Conservation (phyloP, 2,329 filamentous ascomycete genomes). For the Penicillium sp. region DNA sequence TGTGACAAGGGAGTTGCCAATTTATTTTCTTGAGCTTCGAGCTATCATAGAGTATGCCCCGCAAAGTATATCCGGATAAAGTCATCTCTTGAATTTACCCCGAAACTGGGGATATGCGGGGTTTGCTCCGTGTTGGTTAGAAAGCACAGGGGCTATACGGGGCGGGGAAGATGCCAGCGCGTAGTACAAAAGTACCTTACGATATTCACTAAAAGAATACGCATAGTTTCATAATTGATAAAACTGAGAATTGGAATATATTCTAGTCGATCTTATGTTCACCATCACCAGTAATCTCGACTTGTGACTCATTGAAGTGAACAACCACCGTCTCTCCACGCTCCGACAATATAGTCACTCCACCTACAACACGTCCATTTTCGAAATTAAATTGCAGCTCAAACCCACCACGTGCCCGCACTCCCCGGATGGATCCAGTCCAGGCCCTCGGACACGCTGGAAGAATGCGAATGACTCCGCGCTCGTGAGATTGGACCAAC, state of each 20-base stretch:
- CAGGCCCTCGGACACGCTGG: conserved; percentile 41
- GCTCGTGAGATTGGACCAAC: conserved; percentile 42
- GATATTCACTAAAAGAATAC: background rate
- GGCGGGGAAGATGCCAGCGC: background rate
- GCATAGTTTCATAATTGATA: background rate
- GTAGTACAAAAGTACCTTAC: background rate
- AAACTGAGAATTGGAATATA: background rate
- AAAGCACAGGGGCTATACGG: conserved; percentile 1
- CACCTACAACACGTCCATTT: conserved; percentile 22
- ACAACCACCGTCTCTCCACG: conserved; percentile 15
- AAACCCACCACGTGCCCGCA: conserved; percentile 39
- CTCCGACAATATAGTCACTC: conserved; percentile 16
- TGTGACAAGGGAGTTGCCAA: background rate
- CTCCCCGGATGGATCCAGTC: conserved; percentile 36
- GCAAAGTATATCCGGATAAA: background rate
- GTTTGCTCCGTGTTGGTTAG: conserved; percentile 10
- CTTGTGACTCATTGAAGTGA: conserved; percentile 15
- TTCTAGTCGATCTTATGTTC: conserved; percentile 3
- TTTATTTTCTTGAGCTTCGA: background rate
- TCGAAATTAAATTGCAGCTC: conserved; percentile 41
- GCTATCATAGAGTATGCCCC: background rate
- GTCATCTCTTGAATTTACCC: conserved; percentile 6
- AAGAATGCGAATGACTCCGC: conserved; percentile 36
- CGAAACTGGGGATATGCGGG: background rate
- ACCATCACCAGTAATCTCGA: conserved; percentile 15